A percentile compares a stretch with the other conserved stretches of the same genome.
Evolutionary conservation across 1,284 basidiomycete genomes (phyloP).

Genomic region (Sphagnurus paluster): DNA sequence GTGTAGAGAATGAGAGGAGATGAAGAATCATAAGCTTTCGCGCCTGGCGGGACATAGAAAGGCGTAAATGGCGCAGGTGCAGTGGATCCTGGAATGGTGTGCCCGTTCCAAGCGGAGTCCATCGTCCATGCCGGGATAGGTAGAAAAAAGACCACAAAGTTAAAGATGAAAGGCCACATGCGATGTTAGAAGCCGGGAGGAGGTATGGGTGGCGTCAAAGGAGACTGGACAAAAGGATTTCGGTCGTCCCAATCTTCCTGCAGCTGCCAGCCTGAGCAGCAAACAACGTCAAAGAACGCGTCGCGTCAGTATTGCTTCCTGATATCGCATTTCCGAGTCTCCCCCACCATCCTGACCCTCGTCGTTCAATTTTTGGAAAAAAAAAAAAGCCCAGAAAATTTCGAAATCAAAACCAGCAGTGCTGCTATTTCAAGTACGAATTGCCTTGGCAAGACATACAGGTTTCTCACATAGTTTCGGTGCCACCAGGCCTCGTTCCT

Average conservation of each 20-base stretch:
- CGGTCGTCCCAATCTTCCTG: too few species aligned
- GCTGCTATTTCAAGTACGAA: too few species aligned
- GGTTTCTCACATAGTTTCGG: too few species aligned
- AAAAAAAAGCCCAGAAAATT: too few species aligned
- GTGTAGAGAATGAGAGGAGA: slow-evolving; percentile 63
- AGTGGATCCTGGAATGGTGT: slow-evolving; percentile 51
- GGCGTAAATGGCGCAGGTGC: slow-evolving; percentile 52
- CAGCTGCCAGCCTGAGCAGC: neutral
- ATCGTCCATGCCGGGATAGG: slow-evolving; percentile 12
- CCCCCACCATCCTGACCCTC: too few species aligned
- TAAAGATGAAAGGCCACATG: slow-evolving; percentile 10
- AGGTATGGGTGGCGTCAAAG: slow-evolving; percentile 18
- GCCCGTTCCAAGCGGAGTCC: slow-evolving; percentile 67
- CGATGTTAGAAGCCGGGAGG: slow-evolving; percentile 3
- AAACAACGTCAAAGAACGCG: slow-evolving; percentile 16
- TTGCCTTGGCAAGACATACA: too few species aligned
- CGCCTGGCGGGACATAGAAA: slow-evolving; percentile 72
- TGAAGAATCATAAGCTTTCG: slow-evolving; percentile 66
- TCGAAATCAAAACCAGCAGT: too few species aligned
- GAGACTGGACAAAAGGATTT: neutral
- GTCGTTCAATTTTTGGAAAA: too few species aligned
- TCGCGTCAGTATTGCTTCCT: slow-evolving; percentile 2
- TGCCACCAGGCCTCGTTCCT: neutral
- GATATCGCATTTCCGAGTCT: too few species aligned
- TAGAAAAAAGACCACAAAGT: slow-evolving; percentile 8